phyloP scores from a whole-genome alignment of 148 eudicot genomes.

The Rhododendron henanense region DNA sequence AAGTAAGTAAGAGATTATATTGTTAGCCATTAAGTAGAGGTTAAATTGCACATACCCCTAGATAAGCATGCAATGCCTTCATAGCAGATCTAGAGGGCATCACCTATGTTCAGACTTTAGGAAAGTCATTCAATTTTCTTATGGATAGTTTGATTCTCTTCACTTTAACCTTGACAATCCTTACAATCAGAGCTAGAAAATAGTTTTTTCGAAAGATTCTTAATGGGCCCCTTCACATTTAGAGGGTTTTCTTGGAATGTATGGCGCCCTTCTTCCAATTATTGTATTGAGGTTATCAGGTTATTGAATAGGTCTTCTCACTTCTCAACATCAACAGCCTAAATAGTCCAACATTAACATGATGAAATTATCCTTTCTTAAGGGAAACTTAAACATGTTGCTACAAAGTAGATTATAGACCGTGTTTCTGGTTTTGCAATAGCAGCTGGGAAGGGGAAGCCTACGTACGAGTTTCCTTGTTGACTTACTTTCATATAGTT shows the following conservation, averaged over 20 bases:
- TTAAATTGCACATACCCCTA: background rate
- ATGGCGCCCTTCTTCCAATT: background rate
- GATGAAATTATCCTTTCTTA: background rate
- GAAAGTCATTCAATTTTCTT: background rate
- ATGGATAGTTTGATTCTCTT: background rate
- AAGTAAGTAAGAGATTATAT: constrained; percentile 41
- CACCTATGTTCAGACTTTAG: background rate
- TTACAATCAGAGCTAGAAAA: background rate
- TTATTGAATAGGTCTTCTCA: background rate
- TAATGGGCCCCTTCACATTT: background rate
- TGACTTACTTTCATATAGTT: constrained; percentile 4
- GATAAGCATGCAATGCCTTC: background rate
- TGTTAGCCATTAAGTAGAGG: background rate
- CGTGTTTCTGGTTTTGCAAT: background rate
- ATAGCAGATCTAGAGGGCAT: background rate
- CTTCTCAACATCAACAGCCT: background rate
- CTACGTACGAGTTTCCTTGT: background rate
- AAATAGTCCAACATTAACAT: background rate
- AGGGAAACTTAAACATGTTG: background rate
- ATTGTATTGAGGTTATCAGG: background rate
- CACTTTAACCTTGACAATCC: constrained; percentile 1
- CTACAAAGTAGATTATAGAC: background rate
- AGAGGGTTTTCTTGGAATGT: background rate
- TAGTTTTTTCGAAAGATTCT: background rate
- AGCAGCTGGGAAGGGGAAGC: background rate